Percentiles rank a stretch among this genome's conserved stretches.
Conservation (phyloP, 331 rosid genomes). For the Arachis monticola region DNA sequence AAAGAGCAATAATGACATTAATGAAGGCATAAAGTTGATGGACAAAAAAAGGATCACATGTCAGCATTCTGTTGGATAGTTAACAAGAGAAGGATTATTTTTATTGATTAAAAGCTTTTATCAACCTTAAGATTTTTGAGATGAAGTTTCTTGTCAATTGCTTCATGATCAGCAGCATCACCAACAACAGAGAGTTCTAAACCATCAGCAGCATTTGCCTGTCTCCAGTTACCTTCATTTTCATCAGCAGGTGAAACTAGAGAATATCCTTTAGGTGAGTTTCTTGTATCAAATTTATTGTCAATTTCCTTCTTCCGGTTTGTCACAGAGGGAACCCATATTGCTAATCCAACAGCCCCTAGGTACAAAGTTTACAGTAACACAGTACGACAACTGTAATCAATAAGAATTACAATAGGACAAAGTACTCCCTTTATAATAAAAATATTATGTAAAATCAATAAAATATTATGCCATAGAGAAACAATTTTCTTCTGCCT, state of each 20-base stretch:
- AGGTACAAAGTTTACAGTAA: conserved; percentile 37
- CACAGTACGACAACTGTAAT: conserved; percentile 17
- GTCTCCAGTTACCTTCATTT: no score
- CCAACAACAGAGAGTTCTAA: conserved; percentile 37
- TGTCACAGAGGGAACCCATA: no score
- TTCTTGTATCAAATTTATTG: no score
- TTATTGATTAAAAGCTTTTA: conserved; percentile 16
- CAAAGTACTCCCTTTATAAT: background rate
- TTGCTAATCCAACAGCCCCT: conserved; percentile 84
- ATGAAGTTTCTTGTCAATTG: conserved; percentile 63
- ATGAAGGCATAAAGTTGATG: conserved; percentile 52
- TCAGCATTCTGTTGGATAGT: conserved; percentile 40
- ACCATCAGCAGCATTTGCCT: no score
- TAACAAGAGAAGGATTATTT: conserved; percentile 18
- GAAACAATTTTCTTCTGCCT: no score
- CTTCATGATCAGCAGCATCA: conserved; percentile 53
- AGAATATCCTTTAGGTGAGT: no score
- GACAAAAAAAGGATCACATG: conserved; percentile 48
- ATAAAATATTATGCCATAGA: no score
- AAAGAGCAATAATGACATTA: no score
- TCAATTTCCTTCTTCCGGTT: no score
- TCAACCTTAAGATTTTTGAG: conserved; percentile 80
- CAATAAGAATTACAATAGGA: conserved; percentile 20
- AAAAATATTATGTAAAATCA: no score
- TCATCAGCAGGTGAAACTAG: no score